These are phyloP conservation scores for Alternaria infectoria DNA, from an alignment of 2,329 filamentous ascomycete genomes.

Conservation along the genomic window DNA sequence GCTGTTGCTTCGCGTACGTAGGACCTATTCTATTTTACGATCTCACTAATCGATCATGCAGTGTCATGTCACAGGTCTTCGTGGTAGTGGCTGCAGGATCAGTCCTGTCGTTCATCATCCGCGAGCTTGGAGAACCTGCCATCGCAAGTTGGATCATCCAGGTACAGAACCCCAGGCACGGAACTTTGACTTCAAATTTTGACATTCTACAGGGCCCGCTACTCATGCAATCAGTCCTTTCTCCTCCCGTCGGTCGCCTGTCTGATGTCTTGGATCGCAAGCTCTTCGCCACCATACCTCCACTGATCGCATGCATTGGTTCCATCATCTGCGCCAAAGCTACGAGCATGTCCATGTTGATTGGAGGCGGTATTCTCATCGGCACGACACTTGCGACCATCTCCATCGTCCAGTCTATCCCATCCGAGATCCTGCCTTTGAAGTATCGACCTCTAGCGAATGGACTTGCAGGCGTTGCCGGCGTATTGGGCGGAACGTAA, in stretches of 20 bases:
- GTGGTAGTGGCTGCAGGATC: conserved; percentile 63
- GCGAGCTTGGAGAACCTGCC: conserved; percentile 59
- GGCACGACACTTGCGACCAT: conserved; percentile 62
- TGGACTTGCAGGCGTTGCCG: conserved; percentile 59
- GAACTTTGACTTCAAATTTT: background rate
- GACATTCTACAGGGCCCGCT: conserved; percentile 56
- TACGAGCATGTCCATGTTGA: conserved; percentile 62
- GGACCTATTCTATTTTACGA: no score
- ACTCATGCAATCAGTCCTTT: conserved; percentile 64
- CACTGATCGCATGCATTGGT: conserved; percentile 61
- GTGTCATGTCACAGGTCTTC: conserved; percentile 61
- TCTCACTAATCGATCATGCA: no score
- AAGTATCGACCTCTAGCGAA: conserved; percentile 65
- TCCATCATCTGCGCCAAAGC: conserved; percentile 63
- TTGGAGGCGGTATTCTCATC: conserved; percentile 64
- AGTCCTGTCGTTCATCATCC: conserved; percentile 62
- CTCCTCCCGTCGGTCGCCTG: conserved; percentile 62
- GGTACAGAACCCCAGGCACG: conserved; percentile 27
- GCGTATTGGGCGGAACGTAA: conserved; percentile 60
- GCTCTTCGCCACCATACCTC: conserved; percentile 59
- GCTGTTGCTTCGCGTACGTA: conserved; percentile 59
- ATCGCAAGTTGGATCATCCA: conserved; percentile 64
- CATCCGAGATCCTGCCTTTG: conserved; percentile 62
- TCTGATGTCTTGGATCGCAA: conserved; percentile 65
- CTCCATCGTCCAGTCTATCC: conserved; percentile 63